Percentiles rank a stretch among this genome's conserved stretches.
These are phyloP conservation scores for Erythrobasidium hasegawianum DNA, from an alignment of 1,284 basidiomycete genomes.

Conservation along the genomic window DNA sequence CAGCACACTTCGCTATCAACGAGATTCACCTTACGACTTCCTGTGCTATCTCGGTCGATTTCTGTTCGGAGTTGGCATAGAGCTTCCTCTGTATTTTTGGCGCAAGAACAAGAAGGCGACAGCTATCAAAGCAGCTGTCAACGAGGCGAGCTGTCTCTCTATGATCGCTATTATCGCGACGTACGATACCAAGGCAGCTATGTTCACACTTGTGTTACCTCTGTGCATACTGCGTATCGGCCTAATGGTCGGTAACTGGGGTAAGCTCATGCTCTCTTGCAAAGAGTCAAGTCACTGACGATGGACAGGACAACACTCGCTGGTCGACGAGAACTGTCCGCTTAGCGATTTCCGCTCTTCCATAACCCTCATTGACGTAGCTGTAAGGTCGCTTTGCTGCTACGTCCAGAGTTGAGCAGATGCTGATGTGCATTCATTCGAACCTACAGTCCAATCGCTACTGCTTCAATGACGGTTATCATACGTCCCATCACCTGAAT, in stretches of 20 bases:
- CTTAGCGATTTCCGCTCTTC: slow-evolving; percentile 20
- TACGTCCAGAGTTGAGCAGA: neutral
- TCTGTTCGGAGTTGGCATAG: slow-evolving; percentile 11
- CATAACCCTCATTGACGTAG: slow-evolving; percentile 24
- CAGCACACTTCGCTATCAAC: slow-evolving; percentile 19
- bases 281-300: neutral
- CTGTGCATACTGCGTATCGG: slow-evolving; percentile 17
- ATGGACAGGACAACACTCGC: neutral
- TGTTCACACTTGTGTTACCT: slow-evolving; percentile 14
- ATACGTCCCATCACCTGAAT: slow-evolving; percentile 30
- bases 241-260: slow-evolving; percentile 30
- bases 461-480: slow-evolving; percentile 34
- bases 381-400: slow-evolving; percentile 4
- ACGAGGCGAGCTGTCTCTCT: slow-evolving; percentile 3
- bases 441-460: slow-evolving; percentile 12
- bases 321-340: slow-evolving; percentile 20
- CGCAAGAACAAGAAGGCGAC: slow-evolving; percentile 2
- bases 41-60: slow-evolving; percentile 11
- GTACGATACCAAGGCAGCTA: slow-evolving; percentile 11
- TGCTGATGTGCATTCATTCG: too few relatives aligned
- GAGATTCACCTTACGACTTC: slow-evolving; percentile 16
- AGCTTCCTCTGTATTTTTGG: slow-evolving; percentile 25
- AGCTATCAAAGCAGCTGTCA: slow-evolving; percentile 6
- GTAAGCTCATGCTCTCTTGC: slow-evolving; percentile 4
- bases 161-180: neutral